Evolutionary conservation across 495 filamentous ascomycete genomes (phyloP).

Genomic region (Aspergillus leporis): DNA sequence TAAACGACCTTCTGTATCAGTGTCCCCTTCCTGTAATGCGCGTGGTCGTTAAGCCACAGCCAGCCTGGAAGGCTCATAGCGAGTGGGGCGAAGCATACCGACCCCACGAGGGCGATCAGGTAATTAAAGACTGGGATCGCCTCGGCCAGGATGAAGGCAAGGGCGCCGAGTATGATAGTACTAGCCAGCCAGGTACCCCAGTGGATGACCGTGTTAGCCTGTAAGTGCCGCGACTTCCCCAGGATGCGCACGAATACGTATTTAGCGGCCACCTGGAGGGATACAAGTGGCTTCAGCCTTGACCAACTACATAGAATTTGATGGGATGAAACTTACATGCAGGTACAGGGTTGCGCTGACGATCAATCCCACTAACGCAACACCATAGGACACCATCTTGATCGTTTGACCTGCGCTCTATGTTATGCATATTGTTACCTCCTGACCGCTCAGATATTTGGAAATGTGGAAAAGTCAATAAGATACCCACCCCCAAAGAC

Average conservation of each 20-base stretch:
- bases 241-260: slow-evolving; percentile 62
- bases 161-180: slow-evolving; percentile 49
- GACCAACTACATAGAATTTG: neutral
- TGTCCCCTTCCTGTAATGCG: slow-evolving; percentile 20
- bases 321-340: slow-evolving; percentile 31
- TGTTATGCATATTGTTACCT: neutral
- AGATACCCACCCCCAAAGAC: slow-evolving; percentile 50
- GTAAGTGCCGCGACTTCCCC: slow-evolving; percentile 50
- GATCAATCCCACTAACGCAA: slow-evolving; percentile 65
- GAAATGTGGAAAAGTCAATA: too few species aligned
- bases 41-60: slow-evolving; percentile 45
- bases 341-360: slow-evolving; percentile 62
- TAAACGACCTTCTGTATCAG: slow-evolving; percentile 16
- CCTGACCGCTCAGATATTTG: too few species aligned
- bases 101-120: slow-evolving; percentile 47
- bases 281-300: neutral
- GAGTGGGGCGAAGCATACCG: slow-evolving; percentile 32
- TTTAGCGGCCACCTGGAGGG: slow-evolving; percentile 42
- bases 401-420: slow-evolving; percentile 58
- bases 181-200: slow-evolving; percentile 54
- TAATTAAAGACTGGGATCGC: slow-evolving; percentile 68
- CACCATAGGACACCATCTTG: slow-evolving; percentile 67
- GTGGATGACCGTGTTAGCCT: slow-evolving; percentile 46
- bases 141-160: slow-evolving; percentile 65
- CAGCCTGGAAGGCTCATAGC: slow-evolving; percentile 39